These are phyloP conservation scores for Trifolium dubium DNA, from an alignment of 306 rosid species.

Conservation along the genomic window DNA sequence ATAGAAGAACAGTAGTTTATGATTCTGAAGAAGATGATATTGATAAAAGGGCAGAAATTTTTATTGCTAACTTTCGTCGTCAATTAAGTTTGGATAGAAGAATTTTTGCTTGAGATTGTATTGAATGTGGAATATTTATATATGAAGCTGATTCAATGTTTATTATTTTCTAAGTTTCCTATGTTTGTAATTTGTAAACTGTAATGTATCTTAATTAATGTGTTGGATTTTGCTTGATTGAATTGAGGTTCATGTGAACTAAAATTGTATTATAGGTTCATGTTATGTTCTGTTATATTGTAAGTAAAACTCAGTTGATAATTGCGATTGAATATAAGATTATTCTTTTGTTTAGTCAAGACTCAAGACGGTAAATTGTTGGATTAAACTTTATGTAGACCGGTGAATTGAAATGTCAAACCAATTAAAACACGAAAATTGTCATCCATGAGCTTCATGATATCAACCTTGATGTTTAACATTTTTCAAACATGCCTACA, in stretches of 20 bases:
- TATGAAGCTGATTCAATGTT: neutral
- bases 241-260: neutral
- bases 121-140: too few species aligned
- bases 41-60: conserved; percentile 63
- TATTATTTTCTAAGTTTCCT: neutral
- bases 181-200: neutral
- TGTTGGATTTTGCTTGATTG: neutral
- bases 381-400: too few species aligned
- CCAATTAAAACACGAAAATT: too few species aligned
- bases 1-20: conserved; percentile 7
- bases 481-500: too few species aligned
- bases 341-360: too few species aligned
- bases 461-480: too few species aligned
- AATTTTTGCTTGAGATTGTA: neutral
- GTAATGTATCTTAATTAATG: neutral
- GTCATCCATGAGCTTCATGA: too few species aligned
- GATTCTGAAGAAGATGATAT: conserved; percentile 58
- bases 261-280: neutral
- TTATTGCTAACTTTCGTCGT: conserved; percentile 61
- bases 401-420: too few species aligned
- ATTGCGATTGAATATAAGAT: too few species aligned
- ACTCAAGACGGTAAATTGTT: too few species aligned
- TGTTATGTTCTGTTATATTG: too few species aligned
- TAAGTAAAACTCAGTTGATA: too few species aligned
- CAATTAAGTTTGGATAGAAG: conserved; percentile 54